phyloP scores from a whole-genome alignment of 2,329 filamentous ascomycete genomes.

The Penicillium sp. region DNA sequence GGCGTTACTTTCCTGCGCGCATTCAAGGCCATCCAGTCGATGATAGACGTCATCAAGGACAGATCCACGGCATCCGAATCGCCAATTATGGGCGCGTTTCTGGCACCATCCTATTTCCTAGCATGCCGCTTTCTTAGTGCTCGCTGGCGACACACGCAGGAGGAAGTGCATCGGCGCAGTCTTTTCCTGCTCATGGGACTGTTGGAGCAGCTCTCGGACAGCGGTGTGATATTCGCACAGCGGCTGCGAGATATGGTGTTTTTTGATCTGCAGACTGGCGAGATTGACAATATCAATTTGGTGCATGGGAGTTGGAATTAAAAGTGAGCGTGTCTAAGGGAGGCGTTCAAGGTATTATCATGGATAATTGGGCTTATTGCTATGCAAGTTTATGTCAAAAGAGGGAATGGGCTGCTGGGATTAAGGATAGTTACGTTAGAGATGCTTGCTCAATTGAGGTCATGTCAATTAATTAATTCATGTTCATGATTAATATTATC shows the following conservation, averaged over 20 bases:
- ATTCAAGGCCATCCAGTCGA: neutral
- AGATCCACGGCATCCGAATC: neutral
- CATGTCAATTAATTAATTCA: neutral
- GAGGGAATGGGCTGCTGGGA: too few species aligned
- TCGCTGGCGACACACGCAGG: slow-evolving; percentile 11
- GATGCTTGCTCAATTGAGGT: neutral
- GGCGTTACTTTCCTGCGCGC: neutral
- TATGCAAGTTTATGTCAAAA: too few species aligned
- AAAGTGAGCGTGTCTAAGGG: too few species aligned
- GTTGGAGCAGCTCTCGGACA: slow-evolving; percentile 6
- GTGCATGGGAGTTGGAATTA: neutral
- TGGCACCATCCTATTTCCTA: slow-evolving; percentile 14
- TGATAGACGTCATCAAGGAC: slow-evolving; percentile 3
- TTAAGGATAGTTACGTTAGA: too few species aligned
- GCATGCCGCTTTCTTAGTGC: slow-evolving; percentile 14
- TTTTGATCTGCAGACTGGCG: slow-evolving; percentile 3
- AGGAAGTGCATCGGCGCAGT: slow-evolving; percentile 12
- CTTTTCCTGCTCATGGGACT: slow-evolving; percentile 9
- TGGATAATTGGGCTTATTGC: too few species aligned
- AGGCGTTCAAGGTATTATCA: too few species aligned
- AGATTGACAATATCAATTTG: neutral
- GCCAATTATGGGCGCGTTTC: slow-evolving; percentile 4
- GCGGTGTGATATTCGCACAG: neutral
- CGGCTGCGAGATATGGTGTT: slow-evolving; percentile 10
- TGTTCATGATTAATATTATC: too few species aligned